These are phyloP conservation scores for Penicillium canescens DNA, from an alignment of 495 filamentous ascomycete genomes.

Conservation along the genomic window DNA sequence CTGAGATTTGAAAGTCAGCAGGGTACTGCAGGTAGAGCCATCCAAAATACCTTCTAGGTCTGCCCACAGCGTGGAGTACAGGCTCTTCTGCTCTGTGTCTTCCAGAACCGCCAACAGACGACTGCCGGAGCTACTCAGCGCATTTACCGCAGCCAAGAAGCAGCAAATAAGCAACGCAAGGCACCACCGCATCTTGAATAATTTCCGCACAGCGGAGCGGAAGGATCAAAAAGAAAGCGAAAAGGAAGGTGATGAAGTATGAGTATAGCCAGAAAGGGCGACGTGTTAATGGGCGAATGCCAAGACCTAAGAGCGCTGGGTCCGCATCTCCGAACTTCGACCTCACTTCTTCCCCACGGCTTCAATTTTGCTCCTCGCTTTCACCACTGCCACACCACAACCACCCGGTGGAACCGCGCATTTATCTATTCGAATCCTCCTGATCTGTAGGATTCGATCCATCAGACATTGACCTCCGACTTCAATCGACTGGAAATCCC, in stretches of 20 bases:
- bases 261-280: slow-evolving; percentile 38
- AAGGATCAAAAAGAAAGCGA: slow-evolving; percentile 20
- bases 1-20: slow-evolving; percentile 47
- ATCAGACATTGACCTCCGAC: slow-evolving; percentile 5
- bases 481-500: slow-evolving; percentile 10
- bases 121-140: slow-evolving; percentile 76
- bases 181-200: slow-evolving; percentile 70
- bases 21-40: neutral
- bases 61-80: slow-evolving; percentile 78
- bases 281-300: slow-evolving; percentile 50
- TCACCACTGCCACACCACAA: slow-evolving; percentile 9
- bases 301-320: slow-evolving; percentile 39
- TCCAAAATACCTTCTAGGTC: slow-evolving; percentile 71
- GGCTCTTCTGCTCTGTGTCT: slow-evolving; percentile 72
- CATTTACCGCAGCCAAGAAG: slow-evolving; percentile 65
- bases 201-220: slow-evolving; percentile 43
- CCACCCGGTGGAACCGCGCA: slow-evolving; percentile 3
- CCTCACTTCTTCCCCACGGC: slow-evolving; percentile 30
- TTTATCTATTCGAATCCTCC: slow-evolving; percentile 2
- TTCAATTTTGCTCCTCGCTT: slow-evolving; percentile 19
- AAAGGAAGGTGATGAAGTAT: slow-evolving; percentile 18
- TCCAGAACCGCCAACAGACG: slow-evolving; percentile 86
- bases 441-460: slow-evolving; percentile 1
- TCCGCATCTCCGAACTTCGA: slow-evolving; percentile 40
- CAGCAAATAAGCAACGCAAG: slow-evolving; percentile 66